Evolutionary conservation across 371 early-diverging fungal genomes (phyloP), one percentile per base, ranked within the genome.

Genomic region (Entomophthora muscae): DNA sequence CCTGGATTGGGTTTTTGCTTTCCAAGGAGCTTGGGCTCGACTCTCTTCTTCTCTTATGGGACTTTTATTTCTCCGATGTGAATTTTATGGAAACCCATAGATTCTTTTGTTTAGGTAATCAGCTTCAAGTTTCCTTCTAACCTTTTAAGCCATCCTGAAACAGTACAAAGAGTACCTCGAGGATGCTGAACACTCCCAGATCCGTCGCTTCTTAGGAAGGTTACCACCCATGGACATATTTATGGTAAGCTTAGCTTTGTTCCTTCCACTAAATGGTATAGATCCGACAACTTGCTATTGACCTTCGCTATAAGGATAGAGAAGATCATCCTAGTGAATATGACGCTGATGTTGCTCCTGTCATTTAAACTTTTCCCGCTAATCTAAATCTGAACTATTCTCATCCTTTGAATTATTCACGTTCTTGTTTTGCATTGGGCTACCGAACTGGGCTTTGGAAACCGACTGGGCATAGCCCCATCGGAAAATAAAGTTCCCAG

Each of bases 151-250:
- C 3, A 61, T 75, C 29, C 57, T 75, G 54, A 71, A 64, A 63
- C 72, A 75, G 32, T 58, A 66, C 21, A 86, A 84, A 67, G 92
- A 91, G 64, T 81, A 79, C 24, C 75, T 93, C 27, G 94, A 93
- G 69, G 92, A 92, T 63, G 73, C 92, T 58, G 94, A 93, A 67
- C 89, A 91, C 68, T 88, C 89, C 0, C 91, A 93, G 69, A 93
- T 93, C 62, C 33, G 52, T 17, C 33, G 27, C 2, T 61, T 61
- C 29, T 53, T 61, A 26, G 33, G 27, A 22, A 42, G 62, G 29
- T 26, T 61, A 13, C 62, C 62, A 28, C 21, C 13, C 21, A 52
- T 61, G 26, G 62, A 61, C 42, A 52, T 61, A 22, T 61, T 61
- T 52, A 26, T 52, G 26, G 53, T 61, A 61, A 5, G 24, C 24